Base-by-base conservation (phyloP, 352 stramenopile genomes). In the Phytophthora rubi region DNA sequence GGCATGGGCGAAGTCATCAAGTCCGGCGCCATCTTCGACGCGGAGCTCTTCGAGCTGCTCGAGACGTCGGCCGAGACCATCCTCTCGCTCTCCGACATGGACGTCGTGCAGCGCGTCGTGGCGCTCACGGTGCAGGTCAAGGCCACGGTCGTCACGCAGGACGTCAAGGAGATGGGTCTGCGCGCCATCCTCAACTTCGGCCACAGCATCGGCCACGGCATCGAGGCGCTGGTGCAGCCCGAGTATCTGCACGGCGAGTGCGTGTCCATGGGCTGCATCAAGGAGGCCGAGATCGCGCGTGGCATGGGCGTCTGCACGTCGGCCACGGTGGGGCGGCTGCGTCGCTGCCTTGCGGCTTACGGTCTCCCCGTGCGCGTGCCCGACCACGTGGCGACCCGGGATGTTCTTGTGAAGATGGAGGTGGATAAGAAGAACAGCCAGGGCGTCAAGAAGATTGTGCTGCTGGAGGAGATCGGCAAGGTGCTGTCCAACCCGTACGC, bases 131-230 rank as follows among this genome's bases (percentile, higher is more conserved):
- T 88, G 47, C 73, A 97, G 65, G 97, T 99, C 63, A 99, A 99
- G 80, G 93, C 96, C 26, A 90, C 91, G 45, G 96, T 99, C 26
- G 97, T 99, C 12, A 97, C 96, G 35, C 79, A 90, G 12, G 97
- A 99, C 75, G 97, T 98, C 56, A 96, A 97, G 73, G 97, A 99
- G 78, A 96, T 95, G 65, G 97, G 97, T 1, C 64, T 99, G 28
- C 88, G 98, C 15, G 97, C 97, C 13, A 99, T 98, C 37, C 89
- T 99, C 39, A 99, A 99, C 83, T 95, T 99, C 64, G 98, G 98
- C n/a, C 98, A 99, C 86, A 99, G 97, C 55, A 97, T 99, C 68
- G 98, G 97, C 60, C 98, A 99, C 77, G 97, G 97, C 51, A 98
- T 99, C 64, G 98, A 99, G 78, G 97, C 97, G 72, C 81, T 98